These are phyloP conservation scores for Fusarium sp. DNA, from an alignment of 2,329 filamentous ascomycete genomes.

Conservation along the genomic window DNA sequence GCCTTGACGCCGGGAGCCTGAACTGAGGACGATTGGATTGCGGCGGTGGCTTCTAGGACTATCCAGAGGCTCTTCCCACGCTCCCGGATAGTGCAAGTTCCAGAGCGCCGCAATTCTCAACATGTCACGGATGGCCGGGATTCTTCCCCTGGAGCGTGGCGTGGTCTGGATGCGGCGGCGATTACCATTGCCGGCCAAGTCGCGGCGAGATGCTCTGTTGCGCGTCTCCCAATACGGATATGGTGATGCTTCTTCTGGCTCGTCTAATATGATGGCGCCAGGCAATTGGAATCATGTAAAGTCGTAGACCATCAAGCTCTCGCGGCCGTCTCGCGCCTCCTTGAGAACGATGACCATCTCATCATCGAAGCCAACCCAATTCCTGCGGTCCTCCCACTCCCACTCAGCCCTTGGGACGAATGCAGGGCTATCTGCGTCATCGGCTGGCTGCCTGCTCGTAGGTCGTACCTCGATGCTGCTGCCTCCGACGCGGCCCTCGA, in stretches of 20 bases:
- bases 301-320: conserved; percentile 86
- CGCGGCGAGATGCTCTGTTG: not conserved
- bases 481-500: conserved; percentile 74
- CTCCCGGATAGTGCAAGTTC: conserved; percentile 14
- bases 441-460: conserved; percentile 41
- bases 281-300: conserved; percentile 67
- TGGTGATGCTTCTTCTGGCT: conserved; percentile 1
- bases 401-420: conserved; percentile 43
- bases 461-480: conserved; percentile 67
- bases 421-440: conserved; percentile 33
- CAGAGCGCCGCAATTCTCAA: conserved; percentile 4
- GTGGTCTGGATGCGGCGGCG: conserved; percentile 20
- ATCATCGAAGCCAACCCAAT: conserved; percentile 89
- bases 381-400: conserved; percentile 62
- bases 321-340: conserved; percentile 73
- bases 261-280: not conserved
- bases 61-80: conserved; percentile 9
- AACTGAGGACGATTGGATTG: conserved; percentile 13
- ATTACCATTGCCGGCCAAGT: conserved; percentile 27
- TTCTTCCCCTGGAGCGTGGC: conserved; percentile 27
- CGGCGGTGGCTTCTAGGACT: conserved; percentile 9
- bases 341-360: conserved; percentile 90
- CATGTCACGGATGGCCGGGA: conserved; percentile 17
- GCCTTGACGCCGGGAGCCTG: conserved; percentile 16
- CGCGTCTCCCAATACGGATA: not conserved